phyloP scores from a whole-genome alignment of 139 green algal species.

The Picochlorum sp. region DNA sequence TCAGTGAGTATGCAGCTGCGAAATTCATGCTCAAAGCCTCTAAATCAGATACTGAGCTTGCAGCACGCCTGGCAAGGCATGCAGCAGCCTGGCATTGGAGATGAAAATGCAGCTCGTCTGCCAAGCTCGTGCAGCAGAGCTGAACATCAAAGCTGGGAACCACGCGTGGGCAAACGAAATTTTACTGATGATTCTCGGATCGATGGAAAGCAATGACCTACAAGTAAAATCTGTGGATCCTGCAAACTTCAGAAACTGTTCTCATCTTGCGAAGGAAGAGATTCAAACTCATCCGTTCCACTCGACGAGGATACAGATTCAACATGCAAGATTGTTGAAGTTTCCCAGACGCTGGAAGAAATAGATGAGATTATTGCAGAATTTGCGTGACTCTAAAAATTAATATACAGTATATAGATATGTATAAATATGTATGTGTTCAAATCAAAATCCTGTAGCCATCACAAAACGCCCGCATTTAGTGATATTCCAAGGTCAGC shows the following conservation, averaged over 20 bases:
- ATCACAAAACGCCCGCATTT: not conserved
- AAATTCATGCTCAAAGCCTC: constrained; percentile 13
- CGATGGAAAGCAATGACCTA: not conserved
- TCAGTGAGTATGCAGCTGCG: constrained; percentile 18
- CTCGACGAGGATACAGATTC: not conserved
- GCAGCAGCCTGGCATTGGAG: constrained; percentile 15
- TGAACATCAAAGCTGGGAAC: constrained; percentile 20
- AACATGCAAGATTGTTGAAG: not conserved
- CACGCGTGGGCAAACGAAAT: constrained; percentile 13
- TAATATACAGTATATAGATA: not conserved
- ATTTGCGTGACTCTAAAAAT: not conserved
- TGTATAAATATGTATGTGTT: constrained; percentile 1
- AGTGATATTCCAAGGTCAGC: constrained; percentile 36
- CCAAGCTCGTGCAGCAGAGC: constrained; percentile 16
- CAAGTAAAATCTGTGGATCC: not conserved
- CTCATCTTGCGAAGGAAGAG: not conserved
- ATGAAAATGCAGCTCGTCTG: not conserved
- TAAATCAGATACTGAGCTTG: not conserved
- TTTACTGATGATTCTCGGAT: constrained; percentile 22
- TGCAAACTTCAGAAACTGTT: not conserved
- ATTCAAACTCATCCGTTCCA: not conserved
- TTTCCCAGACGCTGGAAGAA: not conserved
- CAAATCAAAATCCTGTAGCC: not conserved
- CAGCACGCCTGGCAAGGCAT: constrained; percentile 7
- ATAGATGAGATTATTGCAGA: constrained; percentile 3